Percentiles rank a stretch among this genome's conserved stretches.
These are phyloP conservation scores for Saccharum officinarum DNA, from an alignment of 176 grass and related monocot species.

Conservation along the genomic window DNA sequence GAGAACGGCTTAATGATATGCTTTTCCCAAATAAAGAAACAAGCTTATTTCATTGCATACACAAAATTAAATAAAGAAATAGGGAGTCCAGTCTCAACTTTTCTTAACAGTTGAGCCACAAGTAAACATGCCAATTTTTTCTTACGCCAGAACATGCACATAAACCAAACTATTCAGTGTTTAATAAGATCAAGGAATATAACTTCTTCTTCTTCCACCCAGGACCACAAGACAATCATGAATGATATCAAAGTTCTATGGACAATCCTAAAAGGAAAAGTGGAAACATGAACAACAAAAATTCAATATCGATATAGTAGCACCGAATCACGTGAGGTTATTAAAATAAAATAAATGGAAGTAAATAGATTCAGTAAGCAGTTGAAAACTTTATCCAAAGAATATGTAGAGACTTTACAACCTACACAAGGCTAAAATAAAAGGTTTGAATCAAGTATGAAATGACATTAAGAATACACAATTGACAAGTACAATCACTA, in stretches of 20 bases:
- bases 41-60: slow-evolving; percentile 3
- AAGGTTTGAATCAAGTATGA: neutral
- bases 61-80: slow-evolving; percentile 6
- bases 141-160: neutral
- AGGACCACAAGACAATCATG: neutral
- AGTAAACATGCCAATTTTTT: neutral
- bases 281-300: slow-evolving; percentile 19
- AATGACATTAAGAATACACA: neutral
- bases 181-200: slow-evolving; percentile 9
- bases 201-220: neutral
- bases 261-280: neutral
- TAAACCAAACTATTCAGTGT: slow-evolving; percentile 21
- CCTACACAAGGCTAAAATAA: neutral
- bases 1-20: slow-evolving; percentile 3
- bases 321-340: neutral
- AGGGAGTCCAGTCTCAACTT: neutral
- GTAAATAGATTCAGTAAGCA: neutral
- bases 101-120: neutral
- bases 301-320: neutral
- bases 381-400: slow-evolving; percentile 20
- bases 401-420: neutral
- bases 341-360: slow-evolving; percentile 13
- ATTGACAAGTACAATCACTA: neutral
- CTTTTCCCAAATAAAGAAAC: neutral
- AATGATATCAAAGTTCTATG: slow-evolving; percentile 18